phyloP scores from a whole-genome alignment of 345 rosid species.

The Boechera retrofracta region DNA sequence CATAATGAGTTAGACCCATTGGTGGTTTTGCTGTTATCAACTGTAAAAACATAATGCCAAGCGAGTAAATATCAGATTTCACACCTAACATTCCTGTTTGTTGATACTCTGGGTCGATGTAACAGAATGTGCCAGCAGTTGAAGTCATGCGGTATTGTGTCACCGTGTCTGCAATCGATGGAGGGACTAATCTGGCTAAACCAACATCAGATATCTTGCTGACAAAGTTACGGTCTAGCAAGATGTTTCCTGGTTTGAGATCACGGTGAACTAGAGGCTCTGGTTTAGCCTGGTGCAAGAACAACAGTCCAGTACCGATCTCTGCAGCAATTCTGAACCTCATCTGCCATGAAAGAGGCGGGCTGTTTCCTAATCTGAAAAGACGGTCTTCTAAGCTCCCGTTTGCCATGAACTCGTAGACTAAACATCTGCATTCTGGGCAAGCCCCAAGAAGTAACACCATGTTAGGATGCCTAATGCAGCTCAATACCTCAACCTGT shows the following conservation, averaged over 20 bases:
- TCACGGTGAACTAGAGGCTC: slow-evolving; percentile 96
- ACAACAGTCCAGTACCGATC: slow-evolving; percentile 74
- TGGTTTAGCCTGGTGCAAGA: slow-evolving; percentile 91
- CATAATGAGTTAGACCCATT: slow-evolving; percentile 87
- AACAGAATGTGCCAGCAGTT: slow-evolving; percentile 93
- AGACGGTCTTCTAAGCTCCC: slow-evolving; percentile 95
- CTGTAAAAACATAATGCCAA: slow-evolving; percentile 82
- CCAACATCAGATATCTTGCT: slow-evolving; percentile 97
- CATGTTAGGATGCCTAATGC: slow-evolving; percentile 95
- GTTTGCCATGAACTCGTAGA: slow-evolving; percentile 88
- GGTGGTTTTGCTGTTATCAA: slow-evolving; percentile 78
- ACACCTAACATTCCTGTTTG: slow-evolving; percentile 93
- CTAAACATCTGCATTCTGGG: slow-evolving; percentile 85
- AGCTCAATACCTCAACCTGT: slow-evolving; percentile 84
- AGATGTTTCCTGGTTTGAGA: slow-evolving; percentile 83
- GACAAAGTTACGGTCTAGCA: slow-evolving; percentile 84
- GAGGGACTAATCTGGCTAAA: slow-evolving; percentile 89
- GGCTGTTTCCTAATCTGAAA: slow-evolving; percentile 60
- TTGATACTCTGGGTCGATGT: slow-evolving; percentile 92
- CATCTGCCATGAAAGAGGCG: slow-evolving; percentile 75
- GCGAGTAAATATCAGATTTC: slow-evolving; percentile 84
- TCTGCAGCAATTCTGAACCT: slow-evolving; percentile 85
- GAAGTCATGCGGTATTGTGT: slow-evolving; percentile 92
- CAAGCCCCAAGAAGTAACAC: slow-evolving; percentile 92
- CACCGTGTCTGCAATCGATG: slow-evolving; percentile 75